Conservation (phyloP, 73 alveolate genomes). For the Paramecium pentaurelia region DNA sequence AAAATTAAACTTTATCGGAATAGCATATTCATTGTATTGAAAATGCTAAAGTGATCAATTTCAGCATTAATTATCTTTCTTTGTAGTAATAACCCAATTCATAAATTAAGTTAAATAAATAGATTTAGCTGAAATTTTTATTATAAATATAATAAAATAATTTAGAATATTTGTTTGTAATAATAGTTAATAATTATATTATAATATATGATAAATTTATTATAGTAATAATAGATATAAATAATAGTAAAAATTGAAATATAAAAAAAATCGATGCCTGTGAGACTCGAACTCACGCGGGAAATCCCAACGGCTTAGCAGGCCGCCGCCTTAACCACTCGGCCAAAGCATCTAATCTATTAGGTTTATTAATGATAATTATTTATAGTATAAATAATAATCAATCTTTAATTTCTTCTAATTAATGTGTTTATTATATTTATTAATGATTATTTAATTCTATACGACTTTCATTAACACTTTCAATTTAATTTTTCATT, state of each 20-base stretch:
- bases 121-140: too few species aligned
- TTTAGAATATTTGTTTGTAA: too few species aligned
- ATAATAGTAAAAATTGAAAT: not conserved
- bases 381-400: not conserved
- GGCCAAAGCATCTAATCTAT: constrained; percentile 80
- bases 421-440: not conserved
- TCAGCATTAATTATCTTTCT: too few species aligned
- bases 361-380: not conserved
- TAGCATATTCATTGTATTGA: too few species aligned
- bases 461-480: not conserved
- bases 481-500: not conserved
- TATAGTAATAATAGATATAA: not conserved
- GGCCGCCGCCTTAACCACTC: constrained; percentile 97
- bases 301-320: constrained; percentile 92
- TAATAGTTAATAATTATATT: too few species aligned
- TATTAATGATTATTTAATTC: not conserved
- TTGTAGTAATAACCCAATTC: too few species aligned
- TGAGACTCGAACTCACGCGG: constrained; percentile 95
- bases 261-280: constrained; percentile 80
- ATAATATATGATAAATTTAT: not conserved
- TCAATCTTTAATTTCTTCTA: not conserved
- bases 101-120: too few species aligned
- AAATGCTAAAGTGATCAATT: too few species aligned
- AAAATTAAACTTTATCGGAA: too few species aligned
- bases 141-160: too few species aligned